These are phyloP conservation scores for Phaeosphaeria sp. DNA, from an alignment of 2,329 filamentous ascomycete species.

Conservation along the genomic window DNA sequence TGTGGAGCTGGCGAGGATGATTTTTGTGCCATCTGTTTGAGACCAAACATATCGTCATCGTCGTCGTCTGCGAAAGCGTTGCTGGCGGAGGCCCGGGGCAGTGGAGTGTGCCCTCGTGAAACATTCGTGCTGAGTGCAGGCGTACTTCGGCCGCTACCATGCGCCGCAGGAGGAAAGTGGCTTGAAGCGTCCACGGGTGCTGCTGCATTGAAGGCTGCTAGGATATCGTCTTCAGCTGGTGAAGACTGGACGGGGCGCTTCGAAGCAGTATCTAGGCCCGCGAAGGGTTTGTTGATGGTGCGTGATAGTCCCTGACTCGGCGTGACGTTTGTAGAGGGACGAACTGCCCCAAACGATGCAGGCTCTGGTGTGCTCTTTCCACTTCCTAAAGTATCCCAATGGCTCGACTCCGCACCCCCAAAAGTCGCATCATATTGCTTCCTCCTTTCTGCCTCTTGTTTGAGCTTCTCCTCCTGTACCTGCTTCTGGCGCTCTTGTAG, in stretches of 20 bases:
- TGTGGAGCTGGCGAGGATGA: conserved; percentile 29
- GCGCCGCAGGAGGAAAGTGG: conserved; percentile 59
- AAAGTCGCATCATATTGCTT: conserved; percentile 78
- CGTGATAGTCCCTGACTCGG: conserved; percentile 37
- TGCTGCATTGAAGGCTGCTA: conserved; percentile 66
- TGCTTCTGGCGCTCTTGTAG: conserved; percentile 70
- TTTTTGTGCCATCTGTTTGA: conserved; percentile 67
- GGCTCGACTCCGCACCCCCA: conserved; percentile 69
- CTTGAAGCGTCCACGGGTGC: conserved; percentile 66
- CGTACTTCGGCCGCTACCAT: conserved; percentile 50
- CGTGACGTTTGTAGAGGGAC: conserved; percentile 27
- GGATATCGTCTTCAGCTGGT: conserved; percentile 62
- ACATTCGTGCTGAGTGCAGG: conserved; percentile 39
- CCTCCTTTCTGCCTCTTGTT: conserved; percentile 76
- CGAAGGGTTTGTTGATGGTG: conserved; percentile 49
- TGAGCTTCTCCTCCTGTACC: conserved; percentile 77
- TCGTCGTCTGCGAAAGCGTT: conserved; percentile 67
- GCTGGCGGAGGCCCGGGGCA: conserved; percentile 23
- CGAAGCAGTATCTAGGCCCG: conserved; percentile 39
- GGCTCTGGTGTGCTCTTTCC: conserved; percentile 58
- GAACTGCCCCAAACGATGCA: conserved; percentile 29
- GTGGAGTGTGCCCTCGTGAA: conserved; percentile 37
- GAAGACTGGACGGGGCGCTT: conserved; percentile 36
- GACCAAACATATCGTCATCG: conserved; percentile 82
- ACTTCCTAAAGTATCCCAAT: conserved; percentile 75